A percentile compares a stretch with the other conserved stretches of the same genome.
phyloP scores from a whole-genome alignment of 2,329 filamentous ascomycete genomes.

The Microcyclospora tardicrescens region DNA sequence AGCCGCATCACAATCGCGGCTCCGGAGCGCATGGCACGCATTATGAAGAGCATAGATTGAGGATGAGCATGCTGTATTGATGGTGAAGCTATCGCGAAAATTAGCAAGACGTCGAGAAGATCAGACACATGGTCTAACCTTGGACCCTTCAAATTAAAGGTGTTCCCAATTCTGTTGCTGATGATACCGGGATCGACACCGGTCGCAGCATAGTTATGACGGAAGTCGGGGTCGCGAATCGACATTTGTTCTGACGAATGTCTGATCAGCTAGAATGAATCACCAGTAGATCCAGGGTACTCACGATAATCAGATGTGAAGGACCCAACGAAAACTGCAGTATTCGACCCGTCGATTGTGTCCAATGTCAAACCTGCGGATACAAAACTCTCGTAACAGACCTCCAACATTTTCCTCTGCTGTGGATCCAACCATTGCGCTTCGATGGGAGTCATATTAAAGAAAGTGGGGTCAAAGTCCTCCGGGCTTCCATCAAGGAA shows the following conservation, averaged over 20 bases:
- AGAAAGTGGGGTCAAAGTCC: not conserved
- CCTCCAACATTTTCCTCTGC: not conserved
- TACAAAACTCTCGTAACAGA: not conserved
- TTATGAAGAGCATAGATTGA: constrained; percentile 24
- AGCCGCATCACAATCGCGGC: constrained; percentile 10
- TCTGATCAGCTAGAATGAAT: too few relatives aligned
- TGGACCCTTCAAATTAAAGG: not conserved
- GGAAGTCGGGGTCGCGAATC: too few relatives aligned
- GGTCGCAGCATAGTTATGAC: too few relatives aligned
- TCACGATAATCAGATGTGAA: not conserved
- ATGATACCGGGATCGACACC: too few relatives aligned
- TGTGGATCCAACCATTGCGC: not conserved
- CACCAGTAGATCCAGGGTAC: too few relatives aligned
- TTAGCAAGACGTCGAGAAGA: not conserved
- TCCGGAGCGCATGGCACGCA: constrained; percentile 16
- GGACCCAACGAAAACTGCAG: not conserved
- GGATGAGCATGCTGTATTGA: constrained; percentile 34
- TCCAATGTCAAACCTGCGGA: not conserved
- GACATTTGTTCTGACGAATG: too few relatives aligned
- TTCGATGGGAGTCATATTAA: not conserved
- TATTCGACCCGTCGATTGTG: not conserved
- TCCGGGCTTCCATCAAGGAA: not conserved
- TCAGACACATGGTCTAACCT: not conserved
- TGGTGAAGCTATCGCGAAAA: constrained; percentile 3
- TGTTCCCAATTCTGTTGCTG: not conserved